These are phyloP conservation scores for Apostasia ramifera DNA, from an alignment of 106 monocot species.

Conservation along the genomic window DNA sequence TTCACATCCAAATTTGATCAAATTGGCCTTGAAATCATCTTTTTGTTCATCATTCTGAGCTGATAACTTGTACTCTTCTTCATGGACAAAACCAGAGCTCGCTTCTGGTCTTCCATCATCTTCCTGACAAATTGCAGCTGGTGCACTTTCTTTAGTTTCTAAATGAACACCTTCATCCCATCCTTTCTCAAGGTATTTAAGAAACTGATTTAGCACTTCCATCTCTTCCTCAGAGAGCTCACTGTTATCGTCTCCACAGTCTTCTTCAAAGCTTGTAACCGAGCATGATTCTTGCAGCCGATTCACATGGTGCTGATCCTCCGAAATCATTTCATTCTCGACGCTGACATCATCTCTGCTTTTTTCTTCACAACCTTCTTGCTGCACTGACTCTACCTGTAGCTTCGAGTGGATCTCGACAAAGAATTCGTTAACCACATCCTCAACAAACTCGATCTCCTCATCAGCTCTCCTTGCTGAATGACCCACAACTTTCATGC, in stretches of 20 bases:
- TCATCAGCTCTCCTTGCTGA: slow-evolving; percentile 14
- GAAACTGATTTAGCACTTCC: slow-evolving; percentile 20
- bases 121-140: slow-evolving; percentile 3
- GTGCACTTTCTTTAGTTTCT: neutral
- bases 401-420: slow-evolving; percentile 46
- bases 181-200: slow-evolving; percentile 17
- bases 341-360: neutral
- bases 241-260: slow-evolving; percentile 19
- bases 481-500: slow-evolving; percentile 26
- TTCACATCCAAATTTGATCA: neutral
- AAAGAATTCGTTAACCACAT: slow-evolving; percentile 37
- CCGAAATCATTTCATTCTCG: neutral
- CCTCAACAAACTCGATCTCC: slow-evolving; percentile 7
- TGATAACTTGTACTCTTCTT: slow-evolving; percentile 6
- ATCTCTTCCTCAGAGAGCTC: slow-evolving; percentile 35
- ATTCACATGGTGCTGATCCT: neutral
- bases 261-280: slow-evolving; percentile 11
- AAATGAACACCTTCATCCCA: neutral
- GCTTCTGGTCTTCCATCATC: neutral
- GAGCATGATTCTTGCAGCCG: slow-evolving; percentile 5
- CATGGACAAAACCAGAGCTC: neutral
- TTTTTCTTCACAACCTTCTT: neutral
- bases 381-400: neutral
- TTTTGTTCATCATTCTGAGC: neutral
- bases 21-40: neutral